These are phyloP conservation scores for Fusarium floridanum DNA, from an alignment of 2,329 filamentous ascomycete species.

Conservation along the genomic window DNA sequence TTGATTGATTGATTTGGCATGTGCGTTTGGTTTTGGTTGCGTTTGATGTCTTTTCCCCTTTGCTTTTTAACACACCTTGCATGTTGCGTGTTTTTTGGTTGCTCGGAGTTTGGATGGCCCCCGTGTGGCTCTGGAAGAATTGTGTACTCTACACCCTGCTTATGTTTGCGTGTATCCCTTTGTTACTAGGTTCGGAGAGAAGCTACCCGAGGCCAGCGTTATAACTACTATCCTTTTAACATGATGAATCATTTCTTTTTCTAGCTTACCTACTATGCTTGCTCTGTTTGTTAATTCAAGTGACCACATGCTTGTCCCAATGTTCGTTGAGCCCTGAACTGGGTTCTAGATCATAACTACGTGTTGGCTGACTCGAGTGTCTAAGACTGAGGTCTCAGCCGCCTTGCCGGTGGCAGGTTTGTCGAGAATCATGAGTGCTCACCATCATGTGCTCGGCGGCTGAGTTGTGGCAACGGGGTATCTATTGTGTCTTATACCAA, in stretches of 20 bases:
- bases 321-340: background rate
- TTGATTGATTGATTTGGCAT: conserved; percentile 30
- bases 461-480: conserved; percentile 38
- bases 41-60: conserved; percentile 15
- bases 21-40: conserved; percentile 41
- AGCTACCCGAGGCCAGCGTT: conserved; percentile 31
- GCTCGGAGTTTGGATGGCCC: conserved; percentile 48
- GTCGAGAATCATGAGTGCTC: background rate
- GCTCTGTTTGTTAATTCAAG: background rate
- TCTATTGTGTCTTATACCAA: conserved; percentile 37
- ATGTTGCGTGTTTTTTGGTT: conserved; percentile 35
- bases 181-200: conserved; percentile 19
- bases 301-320: background rate
- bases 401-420: background rate
- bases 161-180: conserved; percentile 15
- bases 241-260: conserved; percentile 3
- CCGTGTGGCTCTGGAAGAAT: conserved; percentile 28
- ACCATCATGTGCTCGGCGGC: background rate
- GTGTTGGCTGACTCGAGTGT: background rate
- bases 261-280: background rate
- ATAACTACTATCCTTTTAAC: conserved; percentile 32
- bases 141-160: conserved; percentile 13
- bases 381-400: background rate
- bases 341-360: background rate
- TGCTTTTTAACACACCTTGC: background rate